Base-by-base conservation (phyloP, 768 basidiomycete species). In the Rhizopogon vesiculosus region DNA sequence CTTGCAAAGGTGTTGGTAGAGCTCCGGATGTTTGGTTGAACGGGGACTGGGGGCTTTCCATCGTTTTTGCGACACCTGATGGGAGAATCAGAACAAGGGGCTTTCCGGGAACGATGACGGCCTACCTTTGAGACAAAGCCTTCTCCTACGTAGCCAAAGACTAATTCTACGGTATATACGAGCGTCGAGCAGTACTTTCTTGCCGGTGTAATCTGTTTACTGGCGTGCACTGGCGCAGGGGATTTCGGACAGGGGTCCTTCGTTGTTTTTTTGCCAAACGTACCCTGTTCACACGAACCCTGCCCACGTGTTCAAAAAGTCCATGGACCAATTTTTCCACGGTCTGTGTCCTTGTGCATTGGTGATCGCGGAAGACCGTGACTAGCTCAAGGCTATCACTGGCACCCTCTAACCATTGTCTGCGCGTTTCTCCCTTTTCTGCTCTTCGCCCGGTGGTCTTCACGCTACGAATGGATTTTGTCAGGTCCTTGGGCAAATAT, bases 41-140 rank as follows among this genome's bases (percentile, higher is more conserved):
- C 15, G 51, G 19, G 50, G 63, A 63, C 53, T 63, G 61, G n/a
- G 63, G 55, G 18, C 31, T 43, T 55, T 70, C 48, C 69, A 70
- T 70, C 41, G 68, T 70, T 70, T 72, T 70, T 69, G 59, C 51
- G 48, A 59, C 55, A 60, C 56, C 45, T 62, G 64, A 68, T 70
- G 68, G 55, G 61, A 61, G 68, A 61, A 68, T 71, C 54, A 59
- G 61, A 57, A 46, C 35, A 33, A 50, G 48, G 35, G 10, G 15
- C 5, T 31, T 53, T 56, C 42, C 15, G 3, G 12, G 19, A 50
- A 55, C 28, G 12, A 8, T 18, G n/a, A 41, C 31, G 42, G 29
- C 56, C 9, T 12, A 71, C 69, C 59, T 59, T 41, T 35, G 42
- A 7, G 39, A 39, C n/a, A 52, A 45, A 57, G 48, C 10, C 38